These are phyloP conservation scores for Suhomyces panamericanus DNA, from an alignment of 1,139 yeast genomes.

Conservation along the genomic window DNA sequence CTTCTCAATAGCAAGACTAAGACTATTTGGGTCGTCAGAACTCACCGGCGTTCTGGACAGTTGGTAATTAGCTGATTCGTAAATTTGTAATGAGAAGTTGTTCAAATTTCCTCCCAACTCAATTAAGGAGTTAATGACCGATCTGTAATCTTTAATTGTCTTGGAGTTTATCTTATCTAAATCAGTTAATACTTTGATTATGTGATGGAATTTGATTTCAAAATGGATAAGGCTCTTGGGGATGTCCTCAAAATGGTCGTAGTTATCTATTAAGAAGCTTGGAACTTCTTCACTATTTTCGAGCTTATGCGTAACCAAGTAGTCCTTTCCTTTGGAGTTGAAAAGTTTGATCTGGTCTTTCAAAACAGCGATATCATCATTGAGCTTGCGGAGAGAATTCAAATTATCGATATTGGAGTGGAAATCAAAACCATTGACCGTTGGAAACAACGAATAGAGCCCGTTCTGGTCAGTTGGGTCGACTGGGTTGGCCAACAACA, in stretches of 20 bases:
- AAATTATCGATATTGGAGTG: conserved; percentile 35
- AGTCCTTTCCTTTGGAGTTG: conserved; percentile 28
- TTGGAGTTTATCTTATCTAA: conserved; percentile 37
- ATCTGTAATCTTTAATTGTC: conserved; percentile 33
- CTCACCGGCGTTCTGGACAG: conserved; percentile 7
- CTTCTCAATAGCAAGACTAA: conserved; percentile 41
- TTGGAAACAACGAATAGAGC: conserved; percentile 42
- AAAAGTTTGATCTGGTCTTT: conserved; percentile 37
- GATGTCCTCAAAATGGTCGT: conserved; percentile 26
- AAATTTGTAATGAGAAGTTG: conserved; percentile 47
- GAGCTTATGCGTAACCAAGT: conserved; percentile 11
- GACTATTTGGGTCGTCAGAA: conserved; percentile 20
- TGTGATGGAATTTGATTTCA: conserved; percentile 38
- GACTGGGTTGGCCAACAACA: conserved; percentile 46
- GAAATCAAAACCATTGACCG: conserved; percentile 39
- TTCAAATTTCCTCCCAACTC: conserved; percentile 51
- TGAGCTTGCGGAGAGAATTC: conserved; percentile 33
- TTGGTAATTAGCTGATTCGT: conserved; percentile 25
- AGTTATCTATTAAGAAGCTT: conserved; percentile 9
- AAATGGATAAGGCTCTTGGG: conserved; percentile 37
- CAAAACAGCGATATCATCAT: conserved; percentile 38
- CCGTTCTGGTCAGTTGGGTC: conserved; percentile 50
- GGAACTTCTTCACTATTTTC: conserved; percentile 9
- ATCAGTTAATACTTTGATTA: conserved; percentile 34
- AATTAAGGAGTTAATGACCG: conserved; percentile 33